Evolutionary conservation across 305 asterid genomes (phyloP).

Genomic region (Fraxinus floribunda): DNA sequence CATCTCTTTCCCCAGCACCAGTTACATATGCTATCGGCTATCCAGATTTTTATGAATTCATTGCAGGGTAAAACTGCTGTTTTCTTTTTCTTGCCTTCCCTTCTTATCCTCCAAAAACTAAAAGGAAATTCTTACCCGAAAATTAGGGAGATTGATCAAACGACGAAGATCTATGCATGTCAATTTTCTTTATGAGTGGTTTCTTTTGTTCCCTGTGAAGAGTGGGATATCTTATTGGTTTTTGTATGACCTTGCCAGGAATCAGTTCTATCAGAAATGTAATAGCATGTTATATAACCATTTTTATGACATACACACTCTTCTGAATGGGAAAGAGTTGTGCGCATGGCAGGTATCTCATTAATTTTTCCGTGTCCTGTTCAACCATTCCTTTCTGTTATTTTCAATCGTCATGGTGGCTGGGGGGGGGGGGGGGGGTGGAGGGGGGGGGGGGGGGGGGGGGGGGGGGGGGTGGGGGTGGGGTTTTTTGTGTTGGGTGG

Average conservation of each 20-base stretch:
- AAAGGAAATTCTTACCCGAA: neutral
- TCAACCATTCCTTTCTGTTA: constrained; percentile 6
- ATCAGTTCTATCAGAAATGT: neutral
- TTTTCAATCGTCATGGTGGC: constrained; percentile 3
- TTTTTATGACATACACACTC: constrained; percentile 15
- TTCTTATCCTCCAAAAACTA: neutral
- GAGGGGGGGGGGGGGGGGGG: too few relatives aligned
- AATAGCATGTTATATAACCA: neutral
- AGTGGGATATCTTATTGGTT: neutral
- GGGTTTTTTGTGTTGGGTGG: too few relatives aligned
- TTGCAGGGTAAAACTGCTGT: neutral
- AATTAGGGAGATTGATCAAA: neutral
- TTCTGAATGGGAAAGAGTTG: neutral
- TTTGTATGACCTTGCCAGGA: neutral
- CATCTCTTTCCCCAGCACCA: neutral
- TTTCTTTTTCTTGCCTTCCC: neutral
- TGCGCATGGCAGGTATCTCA: constrained; percentile 37
- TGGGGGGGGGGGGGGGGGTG: neutral
- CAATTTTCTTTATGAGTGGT: neutral
- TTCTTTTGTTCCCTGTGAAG: neutral
- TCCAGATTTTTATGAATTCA: neutral
- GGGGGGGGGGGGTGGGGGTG: too few relatives aligned
- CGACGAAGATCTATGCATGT: neutral
- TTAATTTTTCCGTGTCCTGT: constrained; percentile 10
- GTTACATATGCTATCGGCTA: neutral